Base-by-base conservation (phyloP, 345 rosid species). In the Heritiera littoralis region DNA sequence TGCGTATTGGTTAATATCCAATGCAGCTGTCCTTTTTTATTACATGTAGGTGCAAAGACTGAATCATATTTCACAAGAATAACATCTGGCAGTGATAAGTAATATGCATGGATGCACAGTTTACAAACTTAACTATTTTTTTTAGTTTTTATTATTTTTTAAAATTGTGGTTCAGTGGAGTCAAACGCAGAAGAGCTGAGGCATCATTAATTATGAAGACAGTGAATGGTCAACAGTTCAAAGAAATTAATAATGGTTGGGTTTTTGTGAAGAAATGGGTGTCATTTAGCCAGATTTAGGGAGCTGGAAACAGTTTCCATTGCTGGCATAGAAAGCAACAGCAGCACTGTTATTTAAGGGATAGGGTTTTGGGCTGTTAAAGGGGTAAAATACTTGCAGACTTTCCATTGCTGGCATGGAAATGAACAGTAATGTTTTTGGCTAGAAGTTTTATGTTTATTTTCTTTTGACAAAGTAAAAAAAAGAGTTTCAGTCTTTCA, bases 291-390 rank as follows among this genome's bases (percentile, higher is more conserved):
- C 69, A 51, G 72, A 69, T 23, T 40, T 45, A 45, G 78, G 56
- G 61, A 18, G 66, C 49, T 49, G 61, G 61, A 13, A 68, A 79
- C 59, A 83, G 81, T 78, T 82, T 35, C 76, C 7, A 74, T 55
- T 74, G 68, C 78, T 66, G 71, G 73, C 76, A 52, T 28, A n/a
- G 72, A 77, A 69, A 81, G 79, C 65, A 67, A 82, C 63, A 35
- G 46, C 77, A 79, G 45, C 1, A 35, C 38, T 64, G 66, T n/a
- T 45, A 64, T 81, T 77, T 40, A 61, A 54, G 51, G 67, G 66
- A 51, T 61, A 75, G 66, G 70, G 54, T 69, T n/a, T 67, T 64
- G 72, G 73, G 52, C 28, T 63, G 64, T 51, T 17, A 72, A 81
- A 43, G 28, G 8, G 60, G 67, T 52, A 63, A 48, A 63, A 54